Percentiles rank a stretch among this genome's conserved stretches.
Conservation (phyloP, 805 yeast species). For the Kodamaea lidongshanica region DNA sequence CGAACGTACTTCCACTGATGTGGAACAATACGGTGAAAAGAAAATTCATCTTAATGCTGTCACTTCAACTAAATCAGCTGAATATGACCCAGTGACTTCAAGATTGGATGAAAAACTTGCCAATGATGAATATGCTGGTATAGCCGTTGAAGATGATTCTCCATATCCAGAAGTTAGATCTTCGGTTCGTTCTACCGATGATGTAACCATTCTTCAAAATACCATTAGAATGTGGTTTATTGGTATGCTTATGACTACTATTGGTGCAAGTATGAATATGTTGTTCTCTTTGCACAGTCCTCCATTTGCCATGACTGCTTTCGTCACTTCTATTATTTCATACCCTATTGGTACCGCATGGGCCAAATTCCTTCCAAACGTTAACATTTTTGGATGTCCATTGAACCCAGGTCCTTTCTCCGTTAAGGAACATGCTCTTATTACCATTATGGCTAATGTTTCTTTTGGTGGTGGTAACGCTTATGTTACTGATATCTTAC, state of each 20-base stretch:
- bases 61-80: conserved; percentile 18
- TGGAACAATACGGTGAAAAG: neutral
- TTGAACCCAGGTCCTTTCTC: conserved; percentile 58
- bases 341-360: conserved; percentile 54
- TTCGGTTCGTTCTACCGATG: conserved; percentile 49
- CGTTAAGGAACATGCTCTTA: conserved; percentile 54
- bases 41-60: neutral
- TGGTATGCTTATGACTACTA: conserved; percentile 43
- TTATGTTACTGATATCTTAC: conserved; percentile 50
- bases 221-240: conserved; percentile 52
- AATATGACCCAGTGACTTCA: conserved; percentile 29
- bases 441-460: conserved; percentile 47
- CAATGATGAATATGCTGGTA: conserved; percentile 35
- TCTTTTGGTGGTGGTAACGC: conserved; percentile 41
- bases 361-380: conserved; percentile 32
- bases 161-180: conserved; percentile 68
- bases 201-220: conserved; percentile 42
- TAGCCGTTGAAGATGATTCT: conserved; percentile 37
- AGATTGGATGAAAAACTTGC: conserved; percentile 16
- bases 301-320: conserved; percentile 41
- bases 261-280: conserved; percentile 55
- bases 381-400: conserved; percentile 24
- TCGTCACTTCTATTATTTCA: conserved; percentile 53
- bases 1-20: too few relatives aligned
- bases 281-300: conserved; percentile 57